Evolutionary conservation across 331 rosid species (phyloP).

Genomic region (Telfairia occidentalis): DNA sequence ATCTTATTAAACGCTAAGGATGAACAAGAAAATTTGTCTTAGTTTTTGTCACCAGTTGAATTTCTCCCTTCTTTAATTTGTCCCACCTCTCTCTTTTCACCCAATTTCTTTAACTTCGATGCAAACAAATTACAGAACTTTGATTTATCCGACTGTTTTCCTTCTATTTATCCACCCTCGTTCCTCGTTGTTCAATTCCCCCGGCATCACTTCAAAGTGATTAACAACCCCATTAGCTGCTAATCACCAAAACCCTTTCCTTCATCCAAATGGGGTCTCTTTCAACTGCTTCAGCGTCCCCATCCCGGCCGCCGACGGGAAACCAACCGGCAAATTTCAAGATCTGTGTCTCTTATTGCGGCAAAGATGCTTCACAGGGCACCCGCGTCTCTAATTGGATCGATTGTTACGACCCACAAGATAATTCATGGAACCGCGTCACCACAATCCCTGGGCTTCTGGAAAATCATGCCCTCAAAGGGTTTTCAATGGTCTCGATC

Average conservation of each 20-base stretch:
- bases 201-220: constrained; percentile 11
- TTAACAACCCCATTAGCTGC: neutral
- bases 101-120: constrained; percentile 1
- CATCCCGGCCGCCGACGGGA: neutral
- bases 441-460: constrained; percentile 12
- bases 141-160: neutral
- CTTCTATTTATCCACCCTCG: neutral
- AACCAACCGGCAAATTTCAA: neutral
- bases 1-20: neutral
- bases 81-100: neutral
- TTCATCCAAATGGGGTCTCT: neutral
- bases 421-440: constrained; percentile 17
- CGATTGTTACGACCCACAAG: constrained; percentile 17
- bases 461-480: constrained; percentile 23
- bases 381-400: constrained; percentile 17
- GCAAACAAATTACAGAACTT: constrained; percentile 2
- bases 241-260: neutral
- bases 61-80: neutral
- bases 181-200: constrained; percentile 6
- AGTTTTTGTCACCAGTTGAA: neutral
- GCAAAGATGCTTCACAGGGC: constrained; percentile 6
- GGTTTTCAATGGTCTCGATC: constrained; percentile 23
- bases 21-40: constrained; percentile 8
- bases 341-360: constrained; percentile 13
- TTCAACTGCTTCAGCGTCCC: neutral